Evolutionary conservation across 306 rosid genomes (phyloP), one percentile per base, ranked within the genome.

Genomic region (Glycine soja): DNA sequence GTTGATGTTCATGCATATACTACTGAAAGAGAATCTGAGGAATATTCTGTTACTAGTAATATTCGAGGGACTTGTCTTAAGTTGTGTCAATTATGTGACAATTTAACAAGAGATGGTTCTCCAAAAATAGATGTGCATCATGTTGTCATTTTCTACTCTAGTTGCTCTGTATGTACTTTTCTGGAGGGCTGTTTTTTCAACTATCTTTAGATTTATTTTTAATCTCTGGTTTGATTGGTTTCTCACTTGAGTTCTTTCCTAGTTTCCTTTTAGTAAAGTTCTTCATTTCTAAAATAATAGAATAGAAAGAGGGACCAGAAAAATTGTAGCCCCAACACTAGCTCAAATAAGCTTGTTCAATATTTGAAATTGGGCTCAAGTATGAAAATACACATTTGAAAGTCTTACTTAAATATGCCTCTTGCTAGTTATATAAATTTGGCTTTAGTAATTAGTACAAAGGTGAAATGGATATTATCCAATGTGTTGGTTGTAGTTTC

Each of bases 41-140:
- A 54, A 12, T 46, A 18, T 54, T 46, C 15, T 64, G 12, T 46
- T 10, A 46, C 45, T 59, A 42, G 13, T 73, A 56, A 72, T 78
- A 66, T 83, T 56, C 8, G 42, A 34, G 65, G 71, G 36, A 83
- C 38, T 76, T 51, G 63, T 72, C 70, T 40, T 7, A 15, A 10
- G 34, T 48, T 50, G 19, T 83, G 76, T 78, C 58, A 66, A 56
- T 43, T 46, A 53, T 38, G 43, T 52, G 79, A 71, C 69, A 70
- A 61, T 54, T 42, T 72, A 77, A 63, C 72, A 63, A 43, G 59
- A 42, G 51, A n/a, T 4, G 24, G 24, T 50, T 24, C 59, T 52
- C 66, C 46, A 65, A 62, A 76, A 50, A 61, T 42, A 16, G 67
- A 69, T 11, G 13, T 10, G 64, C 38, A 15, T 40, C 64, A 5